Conservation (phyloP, 1,284 basidiomycete genomes). For the Cerioporus squamosus region DNA sequence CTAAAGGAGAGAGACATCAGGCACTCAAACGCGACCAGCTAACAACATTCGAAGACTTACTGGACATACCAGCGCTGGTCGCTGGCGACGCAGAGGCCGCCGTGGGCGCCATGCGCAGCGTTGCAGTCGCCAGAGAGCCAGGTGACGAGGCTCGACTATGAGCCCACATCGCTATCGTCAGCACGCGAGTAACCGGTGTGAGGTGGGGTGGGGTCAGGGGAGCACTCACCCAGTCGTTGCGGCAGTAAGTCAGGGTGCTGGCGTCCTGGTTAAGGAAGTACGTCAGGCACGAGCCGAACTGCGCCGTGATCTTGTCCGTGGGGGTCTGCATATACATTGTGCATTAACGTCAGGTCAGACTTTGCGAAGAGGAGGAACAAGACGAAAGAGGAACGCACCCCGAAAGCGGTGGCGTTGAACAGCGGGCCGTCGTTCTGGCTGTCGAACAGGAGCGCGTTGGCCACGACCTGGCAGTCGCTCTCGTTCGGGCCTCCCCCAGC, state of each 20-base stretch:
- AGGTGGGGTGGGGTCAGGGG: not conserved
- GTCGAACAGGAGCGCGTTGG: conserved; percentile 50
- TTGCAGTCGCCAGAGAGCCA: conserved; percentile 49
- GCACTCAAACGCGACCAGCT: not conserved
- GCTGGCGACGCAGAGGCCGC: conserved; percentile 48
- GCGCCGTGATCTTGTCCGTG: conserved; percentile 31
- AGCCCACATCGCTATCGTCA: not conserved
- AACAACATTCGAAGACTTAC: conserved; percentile 27
- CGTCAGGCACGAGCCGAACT: conserved; percentile 29
- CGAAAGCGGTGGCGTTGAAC: conserved; percentile 21
- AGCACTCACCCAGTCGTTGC: conserved; percentile 32
- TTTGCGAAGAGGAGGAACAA: no score
- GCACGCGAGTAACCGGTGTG: not conserved
- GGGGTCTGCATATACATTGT: conserved; percentile 11
- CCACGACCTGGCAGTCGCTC: conserved; percentile 51
- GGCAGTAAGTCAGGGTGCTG: conserved; percentile 31
- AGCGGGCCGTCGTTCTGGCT: conserved; percentile 46
- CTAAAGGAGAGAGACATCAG: no score
- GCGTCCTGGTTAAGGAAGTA: conserved; percentile 34
- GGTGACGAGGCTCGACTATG: conserved; percentile 43
- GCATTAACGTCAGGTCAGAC: no score
- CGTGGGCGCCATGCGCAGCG: conserved; percentile 51
- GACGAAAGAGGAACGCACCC: conserved; percentile 1
- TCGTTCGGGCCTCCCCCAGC: conserved; percentile 49
- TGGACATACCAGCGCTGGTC: conserved; percentile 53